Evolutionary conservation across 2,329 filamentous ascomycete genomes (phyloP).

Genomic region (Hymenoscyphus albidus): DNA sequence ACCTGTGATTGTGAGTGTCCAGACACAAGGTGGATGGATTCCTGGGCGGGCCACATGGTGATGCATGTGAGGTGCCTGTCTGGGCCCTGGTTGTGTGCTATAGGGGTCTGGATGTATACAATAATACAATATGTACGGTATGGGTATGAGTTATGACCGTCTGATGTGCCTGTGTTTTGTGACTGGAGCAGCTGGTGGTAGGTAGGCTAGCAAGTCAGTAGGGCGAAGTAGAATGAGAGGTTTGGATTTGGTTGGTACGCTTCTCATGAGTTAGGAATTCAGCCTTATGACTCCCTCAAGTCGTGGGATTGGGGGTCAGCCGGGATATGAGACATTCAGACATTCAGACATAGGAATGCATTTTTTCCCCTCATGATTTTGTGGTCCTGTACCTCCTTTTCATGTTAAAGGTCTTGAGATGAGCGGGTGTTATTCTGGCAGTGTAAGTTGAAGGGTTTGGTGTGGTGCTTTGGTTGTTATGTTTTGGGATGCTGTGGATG

Average conservation of each 20-base stretch:
- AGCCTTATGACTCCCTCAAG: background rate
- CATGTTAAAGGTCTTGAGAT: background rate
- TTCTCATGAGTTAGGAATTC: background rate
- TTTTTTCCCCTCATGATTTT: background rate
- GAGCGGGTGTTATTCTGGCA: too few relatives aligned
- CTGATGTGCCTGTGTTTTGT: background rate
- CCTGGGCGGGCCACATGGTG: too few relatives aligned
- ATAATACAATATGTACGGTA: background rate
- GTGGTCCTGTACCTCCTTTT: too few relatives aligned
- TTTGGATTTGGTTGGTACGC: background rate
- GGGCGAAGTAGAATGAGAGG: background rate
- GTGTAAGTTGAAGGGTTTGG: too few relatives aligned
- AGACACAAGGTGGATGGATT: too few relatives aligned
- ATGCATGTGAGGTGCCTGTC: too few relatives aligned
- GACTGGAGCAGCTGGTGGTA: background rate
- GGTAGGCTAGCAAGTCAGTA: background rate
- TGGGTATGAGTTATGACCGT: background rate
- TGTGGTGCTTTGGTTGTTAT: too few relatives aligned
- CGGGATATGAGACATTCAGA: background rate
- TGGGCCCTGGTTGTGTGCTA: too few relatives aligned
- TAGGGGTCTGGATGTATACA: too few relatives aligned
- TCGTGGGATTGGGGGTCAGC: background rate
- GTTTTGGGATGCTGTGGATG: too few relatives aligned
- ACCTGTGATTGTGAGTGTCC: too few relatives aligned
- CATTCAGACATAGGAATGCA: background rate